A percentile compares a stretch with the other conserved stretches of the same genome.
Conservation (phyloP, 2,329 filamentous ascomycete species). For the Penicillium occitanis region DNA sequence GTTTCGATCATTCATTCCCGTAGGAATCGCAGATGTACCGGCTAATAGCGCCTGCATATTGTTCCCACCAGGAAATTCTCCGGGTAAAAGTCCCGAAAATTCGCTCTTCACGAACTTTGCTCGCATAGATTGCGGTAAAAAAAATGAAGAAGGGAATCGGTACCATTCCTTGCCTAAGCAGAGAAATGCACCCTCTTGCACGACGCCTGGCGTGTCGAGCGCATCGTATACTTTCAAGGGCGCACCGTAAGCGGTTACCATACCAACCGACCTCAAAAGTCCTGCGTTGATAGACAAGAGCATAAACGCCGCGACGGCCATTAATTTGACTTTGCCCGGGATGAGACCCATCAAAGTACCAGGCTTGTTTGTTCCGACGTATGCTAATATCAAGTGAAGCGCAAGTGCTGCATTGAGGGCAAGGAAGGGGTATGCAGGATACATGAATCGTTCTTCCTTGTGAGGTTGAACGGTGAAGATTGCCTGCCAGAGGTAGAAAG, state of each 20-base stretch:
- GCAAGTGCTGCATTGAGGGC: constrained; percentile 84
- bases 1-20: constrained; percentile 90
- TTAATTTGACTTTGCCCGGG: constrained; percentile 71
- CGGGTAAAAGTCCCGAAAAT: constrained; percentile 83
- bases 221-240: constrained; percentile 65
- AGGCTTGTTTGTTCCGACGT: constrained; percentile 69
- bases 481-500: constrained; percentile 90
- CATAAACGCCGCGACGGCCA: constrained; percentile 60
- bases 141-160: constrained; percentile 90
- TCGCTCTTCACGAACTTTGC: constrained; percentile 90
- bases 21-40: constrained; percentile 78
- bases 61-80: constrained; percentile 77
- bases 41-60: constrained; percentile 70
- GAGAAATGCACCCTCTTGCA: constrained; percentile 65
- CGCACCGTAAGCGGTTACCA: constrained; percentile 79
- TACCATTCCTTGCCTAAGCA: constrained; percentile 99
- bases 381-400: constrained; percentile 74
- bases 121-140: constrained; percentile 76
- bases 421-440: constrained; percentile 87
- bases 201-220: constrained; percentile 51
- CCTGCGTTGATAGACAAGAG: constrained; percentile 66
- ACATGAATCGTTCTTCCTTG: constrained; percentile 99
- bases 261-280: constrained; percentile 70
- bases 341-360: constrained; percentile 68
- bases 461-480: constrained; percentile 93